phyloP scores from a whole-genome alignment of 306 rosid genomes.

The Cicer yamashitae region DNA sequence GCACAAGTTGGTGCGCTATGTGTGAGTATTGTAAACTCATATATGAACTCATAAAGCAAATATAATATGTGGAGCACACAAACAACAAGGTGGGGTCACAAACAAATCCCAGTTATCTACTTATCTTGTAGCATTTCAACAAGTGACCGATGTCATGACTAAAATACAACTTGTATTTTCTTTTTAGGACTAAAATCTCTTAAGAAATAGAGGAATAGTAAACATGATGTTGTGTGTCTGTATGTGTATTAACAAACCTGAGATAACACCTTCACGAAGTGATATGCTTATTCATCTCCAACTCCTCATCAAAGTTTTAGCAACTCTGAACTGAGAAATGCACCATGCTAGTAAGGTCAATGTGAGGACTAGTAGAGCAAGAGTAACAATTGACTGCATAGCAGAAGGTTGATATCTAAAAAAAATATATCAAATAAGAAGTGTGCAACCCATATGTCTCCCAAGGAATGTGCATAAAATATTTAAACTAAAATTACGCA shows the following conservation, averaged over 20 bases:
- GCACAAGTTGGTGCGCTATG: too few species aligned
- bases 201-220: too few species aligned
- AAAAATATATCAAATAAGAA: constrained; percentile 3
- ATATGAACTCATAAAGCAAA: too few species aligned
- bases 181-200: too few species aligned
- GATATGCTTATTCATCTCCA: constrained; percentile 54
- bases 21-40: too few species aligned
- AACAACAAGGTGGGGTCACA: too few species aligned
- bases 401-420: constrained; percentile 5
- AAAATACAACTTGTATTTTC: too few species aligned
- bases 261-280: constrained; percentile 43
- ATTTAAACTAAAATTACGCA: neutral
- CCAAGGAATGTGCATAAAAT: neutral
- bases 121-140: too few species aligned
- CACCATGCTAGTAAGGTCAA: constrained; percentile 51
- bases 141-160: too few species aligned
- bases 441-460: neutral
- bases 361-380: constrained; percentile 44
- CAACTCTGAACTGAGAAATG: constrained; percentile 53
- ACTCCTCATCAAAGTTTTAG: constrained; percentile 46
- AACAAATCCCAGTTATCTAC: too few species aligned
- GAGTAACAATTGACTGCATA: neutral
- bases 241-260: constrained; percentile 46
- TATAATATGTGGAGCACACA: too few species aligned
- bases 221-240: too few species aligned